phyloP scores from a whole-genome alignment of 176 grass and related monocot species.

The Cenchrus americanus region DNA sequence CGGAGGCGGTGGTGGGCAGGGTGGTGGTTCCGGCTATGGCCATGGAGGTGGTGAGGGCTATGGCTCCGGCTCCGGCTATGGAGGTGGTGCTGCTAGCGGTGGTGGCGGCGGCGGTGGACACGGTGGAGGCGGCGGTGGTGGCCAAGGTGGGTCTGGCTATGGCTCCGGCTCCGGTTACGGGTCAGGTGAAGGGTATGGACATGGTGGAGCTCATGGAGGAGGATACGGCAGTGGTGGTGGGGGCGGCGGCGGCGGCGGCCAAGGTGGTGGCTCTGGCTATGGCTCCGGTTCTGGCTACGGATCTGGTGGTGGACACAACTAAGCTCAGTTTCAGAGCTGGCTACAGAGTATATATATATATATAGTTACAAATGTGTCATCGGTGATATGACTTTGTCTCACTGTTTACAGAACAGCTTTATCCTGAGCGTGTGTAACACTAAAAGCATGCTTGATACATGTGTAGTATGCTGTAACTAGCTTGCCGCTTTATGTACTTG shows the following conservation, averaged over 20 bases:
- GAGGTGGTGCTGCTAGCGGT: background rate
- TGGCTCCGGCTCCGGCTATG: slow-evolving; percentile 21
- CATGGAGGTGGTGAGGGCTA: slow-evolving; percentile 34
- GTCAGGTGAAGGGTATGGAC: slow-evolving; percentile 17
- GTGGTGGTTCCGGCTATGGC: background rate
- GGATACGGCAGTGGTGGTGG: slow-evolving; percentile 1
- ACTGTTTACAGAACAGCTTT: background rate
- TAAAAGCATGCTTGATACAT: background rate
- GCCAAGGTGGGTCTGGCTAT: slow-evolving; percentile 20
- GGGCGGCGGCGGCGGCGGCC: background rate
- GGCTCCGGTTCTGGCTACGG: slow-evolving; percentile 17
- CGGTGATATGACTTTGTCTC: background rate
- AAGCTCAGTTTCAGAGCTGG: background rate
- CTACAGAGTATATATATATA: background rate
- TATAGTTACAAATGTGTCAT: background rate
- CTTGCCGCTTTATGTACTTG: slow-evolving; percentile 28
- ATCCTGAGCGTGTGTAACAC: background rate
- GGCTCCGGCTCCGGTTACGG: slow-evolving; percentile 33
- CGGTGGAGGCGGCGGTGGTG: background rate
- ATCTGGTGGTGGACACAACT: slow-evolving; percentile 6
- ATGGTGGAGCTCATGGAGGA: slow-evolving; percentile 13
- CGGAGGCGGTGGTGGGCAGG: background rate
- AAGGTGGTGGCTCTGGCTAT: slow-evolving; percentile 22
- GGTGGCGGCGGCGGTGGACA: slow-evolving; percentile 5
- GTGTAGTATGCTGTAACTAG: background rate